Base-by-base conservation (phyloP, 2,329 filamentous ascomycete species). In the Ilyonectria sp. region DNA sequence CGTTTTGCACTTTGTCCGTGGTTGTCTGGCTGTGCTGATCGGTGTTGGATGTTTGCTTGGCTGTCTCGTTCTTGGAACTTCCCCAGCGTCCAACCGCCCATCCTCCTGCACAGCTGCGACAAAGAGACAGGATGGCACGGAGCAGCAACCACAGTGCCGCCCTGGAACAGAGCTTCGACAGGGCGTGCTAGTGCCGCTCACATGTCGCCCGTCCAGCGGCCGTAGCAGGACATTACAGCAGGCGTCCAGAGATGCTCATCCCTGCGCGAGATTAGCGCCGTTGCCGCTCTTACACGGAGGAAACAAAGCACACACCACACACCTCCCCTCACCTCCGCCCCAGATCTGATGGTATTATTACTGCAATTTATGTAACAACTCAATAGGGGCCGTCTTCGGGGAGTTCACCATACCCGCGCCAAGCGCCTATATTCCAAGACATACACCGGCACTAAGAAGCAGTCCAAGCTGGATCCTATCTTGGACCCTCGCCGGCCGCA, bases 291-390 rank as follows among this genome's bases (percentile, higher is more conserved):
- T 50, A 33, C 19, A 21, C 37, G 37, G 37, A 40, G 37, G 4
- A 6, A 26, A 26, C 26, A 5, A 5, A 26, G 26, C 26, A 26
- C 26, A 4, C 26, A 26, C 4, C 26, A 26, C 26, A 37, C 54
- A 17, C 46, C 35, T 46, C 43, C 10, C 21, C 19, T 23, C 46
- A 17, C 26, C 46, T 49, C 46, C 23, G 23, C 26, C 29, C n/a
- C 9, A 61, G 49, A 65, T 56, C 43, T 65, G 23, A 47, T 64
- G 33, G 60, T 60, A 56, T 60, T 65, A 60, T 65, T 52, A 60
- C 57, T 37, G 50, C 50, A 56, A 65, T 65, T 56, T 65, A 60
- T 50, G 63, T 65, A 56, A 57, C 43, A 33, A 29, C n/a, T 33
- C 43, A 60, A 47, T 58, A 52, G 56, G 31, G 49, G 61, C 7